Conservation (phyloP, 2,329 filamentous ascomycete genomes). For the Fusarium equiseti region DNA sequence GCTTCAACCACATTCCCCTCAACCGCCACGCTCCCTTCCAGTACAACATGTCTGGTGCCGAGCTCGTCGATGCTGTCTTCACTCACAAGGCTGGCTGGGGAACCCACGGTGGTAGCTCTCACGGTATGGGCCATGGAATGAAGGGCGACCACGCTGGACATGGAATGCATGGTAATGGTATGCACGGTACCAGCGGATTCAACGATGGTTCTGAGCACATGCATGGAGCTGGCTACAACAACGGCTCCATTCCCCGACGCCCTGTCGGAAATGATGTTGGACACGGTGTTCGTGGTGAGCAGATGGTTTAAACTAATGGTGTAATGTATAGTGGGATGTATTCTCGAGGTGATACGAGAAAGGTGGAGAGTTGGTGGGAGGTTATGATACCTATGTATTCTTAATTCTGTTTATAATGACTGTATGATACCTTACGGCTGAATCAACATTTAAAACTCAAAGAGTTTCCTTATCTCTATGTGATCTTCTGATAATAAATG, state of each 20-base stretch:
- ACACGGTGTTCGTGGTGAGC: constrained; percentile 11
- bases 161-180: background rate
- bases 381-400: background rate
- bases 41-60: constrained; percentile 58
- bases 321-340: background rate
- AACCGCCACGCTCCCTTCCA: constrained; percentile 67
- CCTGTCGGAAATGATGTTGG: constrained; percentile 26
- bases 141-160: constrained; percentile 1
- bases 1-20: constrained; percentile 74
- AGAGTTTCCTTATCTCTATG: no score
- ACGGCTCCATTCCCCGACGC: constrained; percentile 36
- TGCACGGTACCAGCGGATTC: constrained; percentile 9
- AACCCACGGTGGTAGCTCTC: constrained; percentile 25
- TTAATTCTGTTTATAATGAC: constrained; percentile 7
- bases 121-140: constrained; percentile 11
- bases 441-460: background rate
- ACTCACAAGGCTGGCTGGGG: constrained; percentile 73
- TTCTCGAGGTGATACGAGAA: no score
- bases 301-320: constrained; percentile 31
- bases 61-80: constrained; percentile 67
- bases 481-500: background rate
- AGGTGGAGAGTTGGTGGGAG: background rate
- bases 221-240: constrained; percentile 22
- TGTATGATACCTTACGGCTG: constrained; percentile 24
- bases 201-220: constrained; percentile 33